phyloP scores from a whole-genome alignment of 495 filamentous ascomycete species.

The Penicillium maclennaniae region DNA sequence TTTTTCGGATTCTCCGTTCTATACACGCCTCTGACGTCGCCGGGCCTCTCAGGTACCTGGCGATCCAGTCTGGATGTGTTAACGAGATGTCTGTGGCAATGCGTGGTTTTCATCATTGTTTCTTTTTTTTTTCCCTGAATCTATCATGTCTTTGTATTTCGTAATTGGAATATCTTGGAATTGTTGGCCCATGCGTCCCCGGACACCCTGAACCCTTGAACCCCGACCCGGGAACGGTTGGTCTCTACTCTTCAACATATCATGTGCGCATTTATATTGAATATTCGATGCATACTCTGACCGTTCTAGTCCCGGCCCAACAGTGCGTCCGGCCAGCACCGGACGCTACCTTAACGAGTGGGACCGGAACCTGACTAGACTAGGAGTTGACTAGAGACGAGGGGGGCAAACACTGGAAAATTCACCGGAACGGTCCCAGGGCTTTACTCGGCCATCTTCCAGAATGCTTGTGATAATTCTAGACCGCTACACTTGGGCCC shows the following conservation, averaged over 20 bases:
- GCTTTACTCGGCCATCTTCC: conserved; percentile 4
- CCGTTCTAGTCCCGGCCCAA: conserved; percentile 9
- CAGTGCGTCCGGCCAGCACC: conserved; percentile 2
- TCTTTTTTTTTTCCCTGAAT: not conserved
- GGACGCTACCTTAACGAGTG: conserved; percentile 13
- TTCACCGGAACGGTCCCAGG: conserved; percentile 1
- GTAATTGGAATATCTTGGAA: not conserved
- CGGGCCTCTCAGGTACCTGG: conserved; percentile 16
- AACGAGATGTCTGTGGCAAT: conserved; percentile 8
- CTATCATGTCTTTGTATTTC: not conserved
- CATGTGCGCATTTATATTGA: too few relatives aligned
- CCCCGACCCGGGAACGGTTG: not conserved
- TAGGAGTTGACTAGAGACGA: not conserved
- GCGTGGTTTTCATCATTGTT: not conserved
- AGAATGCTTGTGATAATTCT: conserved; percentile 13
- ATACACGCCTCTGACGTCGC: conserved; percentile 24
- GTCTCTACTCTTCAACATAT: not conserved
- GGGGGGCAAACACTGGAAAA: not conserved
- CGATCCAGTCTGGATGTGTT: conserved; percentile 20
- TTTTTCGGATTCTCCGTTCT: not conserved
- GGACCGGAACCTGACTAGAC: conserved; percentile 4
- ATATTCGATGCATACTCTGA: not conserved
- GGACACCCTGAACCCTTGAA: not conserved
- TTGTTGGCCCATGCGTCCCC: conserved; percentile 2
- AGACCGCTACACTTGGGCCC: conserved; percentile 13